Evolutionary conservation across 2,329 filamentous ascomycete species (phyloP), one percentile per base, ranked within the genome.

Genomic region (Penicillium nordicum): DNA sequence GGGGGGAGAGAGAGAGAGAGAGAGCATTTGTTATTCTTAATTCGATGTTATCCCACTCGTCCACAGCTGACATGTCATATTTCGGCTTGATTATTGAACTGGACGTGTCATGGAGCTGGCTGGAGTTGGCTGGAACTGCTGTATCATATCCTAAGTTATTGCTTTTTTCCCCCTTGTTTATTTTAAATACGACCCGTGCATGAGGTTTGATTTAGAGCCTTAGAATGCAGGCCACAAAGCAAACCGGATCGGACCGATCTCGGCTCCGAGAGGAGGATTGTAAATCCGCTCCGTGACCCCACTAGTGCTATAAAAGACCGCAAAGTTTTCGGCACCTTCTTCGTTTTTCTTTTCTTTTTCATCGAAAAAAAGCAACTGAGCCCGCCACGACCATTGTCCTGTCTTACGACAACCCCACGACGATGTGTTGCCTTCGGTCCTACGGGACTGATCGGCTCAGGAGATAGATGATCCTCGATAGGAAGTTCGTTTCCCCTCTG

Each of bases 351-450:
- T 77, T 74, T 75, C 72, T 74, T 75, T 73, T 82, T 67, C 69
- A 74, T 74, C 72, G 52, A 55, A 63, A 73, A 85, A 86, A 86
- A 85, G 83, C 69, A 80, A 81, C 82, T 77, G 81, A 82, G 77
- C 82, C 81, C 82, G 86, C 86, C 86, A 88, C 86, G 85, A 87
- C 84, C 82, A 78, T 80, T 82, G 84, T 80, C 77, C 76, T 74
- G 76, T 74, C 72, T 73, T 74, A 54, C 21, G 63, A 66, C 63
- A 74, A 51, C 29, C 57, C 72, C 72, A 85, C 82, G 83, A 80
- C 84, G 83, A 79, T 79, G 82, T 74, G 84, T 87, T 88, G 86
- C 86, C 86, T 87, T 85, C 69, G 66, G 81, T 79, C 76, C 76
- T 74, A 46, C 49, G 64, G 74, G 77, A 78, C 79, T 79, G 79